A percentile compares a stretch with the other conserved stretches of the same genome.
These are phyloP conservation scores for Aspergillus sp. DNA, from an alignment of 2,329 filamentous ascomycete species.

Conservation along the genomic window DNA sequence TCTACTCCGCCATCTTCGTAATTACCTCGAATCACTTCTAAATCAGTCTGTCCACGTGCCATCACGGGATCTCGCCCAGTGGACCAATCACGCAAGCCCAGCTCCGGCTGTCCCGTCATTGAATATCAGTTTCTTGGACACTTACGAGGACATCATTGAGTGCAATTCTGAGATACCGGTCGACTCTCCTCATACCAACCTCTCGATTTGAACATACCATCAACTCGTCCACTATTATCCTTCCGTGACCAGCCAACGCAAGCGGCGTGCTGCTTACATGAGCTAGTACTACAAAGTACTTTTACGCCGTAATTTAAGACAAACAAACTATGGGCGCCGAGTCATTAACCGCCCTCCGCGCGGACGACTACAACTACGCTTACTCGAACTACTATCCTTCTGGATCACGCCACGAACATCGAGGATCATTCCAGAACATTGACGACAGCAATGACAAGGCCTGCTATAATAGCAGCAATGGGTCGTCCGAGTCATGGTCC, in stretches of 20 bases:
- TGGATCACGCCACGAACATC: background rate
- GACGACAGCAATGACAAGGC: background rate
- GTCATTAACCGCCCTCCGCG: conserved; percentile 10
- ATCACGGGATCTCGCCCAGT: background rate
- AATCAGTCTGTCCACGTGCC: too few species aligned
- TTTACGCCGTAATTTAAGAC: background rate
- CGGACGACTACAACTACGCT: conserved; percentile 8
- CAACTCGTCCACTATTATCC: background rate
- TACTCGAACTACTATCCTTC: background rate
- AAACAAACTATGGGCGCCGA: conserved; percentile 15
- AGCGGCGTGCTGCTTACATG: background rate
- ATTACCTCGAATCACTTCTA: too few species aligned
- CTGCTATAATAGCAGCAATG: background rate
- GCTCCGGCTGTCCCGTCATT: background rate
- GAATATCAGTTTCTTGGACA: conserved; percentile 1
- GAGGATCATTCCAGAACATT: conserved; percentile 3
- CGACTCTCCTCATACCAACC: too few species aligned
- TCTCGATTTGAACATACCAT: background rate
- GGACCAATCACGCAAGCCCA: background rate
- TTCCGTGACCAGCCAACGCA: background rate
- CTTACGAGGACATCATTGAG: background rate
- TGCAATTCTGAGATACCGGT: background rate
- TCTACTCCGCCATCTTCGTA: too few species aligned
- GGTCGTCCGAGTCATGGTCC: conserved; percentile 18
- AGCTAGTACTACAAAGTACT: background rate